Evolutionary conservation across 2,329 filamentous ascomycete genomes (phyloP), one percentile per base, ranked within the genome.

Genomic region (Didymella arachidicola): DNA sequence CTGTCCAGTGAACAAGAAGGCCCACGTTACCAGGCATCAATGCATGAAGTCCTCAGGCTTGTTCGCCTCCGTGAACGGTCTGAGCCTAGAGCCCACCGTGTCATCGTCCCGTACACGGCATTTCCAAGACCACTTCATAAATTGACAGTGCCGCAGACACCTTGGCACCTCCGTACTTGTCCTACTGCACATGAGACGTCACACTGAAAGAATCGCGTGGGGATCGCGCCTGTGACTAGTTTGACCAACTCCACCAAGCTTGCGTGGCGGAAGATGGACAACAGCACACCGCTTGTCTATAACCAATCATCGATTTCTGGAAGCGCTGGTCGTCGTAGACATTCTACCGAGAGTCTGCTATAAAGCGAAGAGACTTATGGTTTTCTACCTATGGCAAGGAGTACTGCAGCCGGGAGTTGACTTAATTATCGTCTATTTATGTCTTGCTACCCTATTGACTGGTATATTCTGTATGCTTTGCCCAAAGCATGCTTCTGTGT

Each of bases 51-150:
- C 48, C 53, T 67, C 42, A 67, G 56, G 62, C 67, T 68, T 63
- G 59, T 53, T 62, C 56, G 41, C 70, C 64, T 68, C 67, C 68
- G 70, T 72, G 64, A 64, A 70, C 70, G 60, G 74, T 77, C 75
- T 76, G 71, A 71, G 69, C 73, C 70, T 70, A 61, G 66, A 70
- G 63, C 63, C 64, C 64, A 56, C 71, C 65, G 64, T 67, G 63
- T 67, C 46, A 61, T 62, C 59, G 48, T 56, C 39, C 56, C 56
- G 47, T 36, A 57, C 52, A 61, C 57, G 66, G 67, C 63, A 62
- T 57, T 50, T 61, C 51, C 42, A 57, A 61, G 60, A 59, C 58
- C 64, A 67, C 66, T 63, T 59, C 53, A 55, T 61, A 62, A 60
- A 47, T 47, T 54, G 49, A 47, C 43, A 54, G 44, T 56, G 63